Percentiles rank a stretch among this genome's conserved stretches.
Evolutionary conservation across 2,329 filamentous ascomycete genomes (phyloP).

Genomic region (Penicillium polonicum): DNA sequence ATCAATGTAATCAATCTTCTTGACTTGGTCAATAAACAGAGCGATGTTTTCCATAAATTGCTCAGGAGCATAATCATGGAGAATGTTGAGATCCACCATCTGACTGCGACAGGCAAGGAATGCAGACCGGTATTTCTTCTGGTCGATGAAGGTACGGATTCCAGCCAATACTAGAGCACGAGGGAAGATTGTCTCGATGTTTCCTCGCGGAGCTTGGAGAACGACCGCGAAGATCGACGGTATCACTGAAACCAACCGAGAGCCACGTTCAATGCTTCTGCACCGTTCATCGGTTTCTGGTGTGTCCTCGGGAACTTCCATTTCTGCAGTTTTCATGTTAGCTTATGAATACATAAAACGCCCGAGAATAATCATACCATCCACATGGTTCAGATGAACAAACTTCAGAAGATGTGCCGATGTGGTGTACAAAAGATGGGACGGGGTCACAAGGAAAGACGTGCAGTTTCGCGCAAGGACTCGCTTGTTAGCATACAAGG

Average conservation of each 20-base stretch:
- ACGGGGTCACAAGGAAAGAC: slow-evolving; percentile 77
- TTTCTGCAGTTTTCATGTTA: slow-evolving; percentile 51
- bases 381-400: slow-evolving; percentile 69
- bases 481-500: slow-evolving; percentile 73
- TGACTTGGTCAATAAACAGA: slow-evolving; percentile 79
- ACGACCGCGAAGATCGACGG: slow-evolving; percentile 82
- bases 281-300: slow-evolving; percentile 91
- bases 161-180: slow-evolving; percentile 88
- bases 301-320: slow-evolving; percentile 82
- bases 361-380: slow-evolving; percentile 52
- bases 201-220: slow-evolving; percentile 93
- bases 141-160: slow-evolving; percentile 76
- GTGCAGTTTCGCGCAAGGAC: slow-evolving; percentile 83
- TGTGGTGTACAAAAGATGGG: slow-evolving; percentile 88
- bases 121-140: slow-evolving; percentile 76
- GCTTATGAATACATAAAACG: slow-evolving; percentile 15
- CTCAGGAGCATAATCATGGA: slow-evolving; percentile 86
- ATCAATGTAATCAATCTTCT: slow-evolving; percentile 79
- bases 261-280: slow-evolving; percentile 85
- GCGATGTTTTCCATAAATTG: slow-evolving; percentile 77
- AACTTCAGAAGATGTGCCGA: slow-evolving; percentile 92
- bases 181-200: slow-evolving; percentile 91
- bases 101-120: slow-evolving; percentile 89
- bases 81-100: slow-evolving; percentile 94
- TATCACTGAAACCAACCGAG: slow-evolving; percentile 81